A percentile compares a stretch with the other conserved stretches of the same genome.
Evolutionary conservation across 2,329 filamentous ascomycete genomes (phyloP).

Genomic region (Epichloe sp.): DNA sequence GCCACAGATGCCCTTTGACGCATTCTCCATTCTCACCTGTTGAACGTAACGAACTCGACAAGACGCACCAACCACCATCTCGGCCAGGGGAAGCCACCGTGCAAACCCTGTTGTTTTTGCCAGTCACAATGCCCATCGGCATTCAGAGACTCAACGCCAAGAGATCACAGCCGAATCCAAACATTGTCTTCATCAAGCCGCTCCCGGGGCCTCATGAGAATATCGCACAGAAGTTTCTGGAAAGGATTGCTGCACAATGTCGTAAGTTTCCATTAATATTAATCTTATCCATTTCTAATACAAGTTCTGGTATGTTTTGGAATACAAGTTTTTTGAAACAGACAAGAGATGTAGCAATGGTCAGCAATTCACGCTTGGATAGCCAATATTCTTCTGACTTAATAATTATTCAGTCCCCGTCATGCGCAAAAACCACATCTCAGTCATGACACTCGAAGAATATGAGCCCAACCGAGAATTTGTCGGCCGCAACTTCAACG

Average conservation of each 20-base stretch:
- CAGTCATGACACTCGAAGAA: conserved; percentile 63
- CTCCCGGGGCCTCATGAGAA: conserved; percentile 50
- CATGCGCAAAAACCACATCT: conserved; percentile 53
- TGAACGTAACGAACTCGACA: neutral
- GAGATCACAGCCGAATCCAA: conserved; percentile 59
- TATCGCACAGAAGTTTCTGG: conserved; percentile 56
- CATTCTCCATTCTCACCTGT: too few species aligned
- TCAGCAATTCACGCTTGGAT: too few species aligned
- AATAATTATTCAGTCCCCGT: conserved; percentile 39
- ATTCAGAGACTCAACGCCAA: conserved; percentile 69
- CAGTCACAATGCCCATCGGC: conserved; percentile 53
- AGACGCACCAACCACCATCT: neutral
- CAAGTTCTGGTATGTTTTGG: neutral
- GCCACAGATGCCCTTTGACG: neutral
- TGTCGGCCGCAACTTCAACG: conserved; percentile 81
- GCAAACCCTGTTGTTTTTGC: neutral
- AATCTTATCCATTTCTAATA: too few species aligned
- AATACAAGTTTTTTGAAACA: neutral
- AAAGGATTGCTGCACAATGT: conserved; percentile 71
- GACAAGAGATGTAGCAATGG: neutral
- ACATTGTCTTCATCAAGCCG: conserved; percentile 77
- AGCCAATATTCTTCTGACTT: neutral
- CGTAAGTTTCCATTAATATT: conserved; percentile 24
- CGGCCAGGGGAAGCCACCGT: neutral
- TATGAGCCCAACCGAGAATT: conserved; percentile 73